Evolutionary conservation across 2,329 filamentous ascomycete genomes (phyloP), one percentile per base, ranked within the genome.

Genomic region (Aspergillus brunneoviolaceus): DNA sequence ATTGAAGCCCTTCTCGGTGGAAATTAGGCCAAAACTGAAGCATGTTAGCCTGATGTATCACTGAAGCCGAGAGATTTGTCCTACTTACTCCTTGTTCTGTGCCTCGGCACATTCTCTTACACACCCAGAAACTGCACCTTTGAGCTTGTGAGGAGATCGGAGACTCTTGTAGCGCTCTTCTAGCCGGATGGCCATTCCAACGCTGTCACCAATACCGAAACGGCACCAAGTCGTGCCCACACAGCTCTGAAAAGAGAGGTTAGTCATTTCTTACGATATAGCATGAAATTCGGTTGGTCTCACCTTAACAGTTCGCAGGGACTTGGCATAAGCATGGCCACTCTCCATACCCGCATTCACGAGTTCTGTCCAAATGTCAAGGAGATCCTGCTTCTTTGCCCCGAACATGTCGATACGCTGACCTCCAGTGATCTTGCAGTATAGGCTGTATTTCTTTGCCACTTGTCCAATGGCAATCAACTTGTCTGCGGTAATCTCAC

Each of bases 351-450:
- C 92, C 1, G 89, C 92, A 58, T 90, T 87, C 9, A 96, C 85
- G 3, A 96, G 82, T 66, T 87, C 85, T 49, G 85, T 84, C 92
- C 92, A 96, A 68, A 96, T 96, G 14, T 84, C 83, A 2, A 90
- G 82, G 19, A 96, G 81, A 73, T 96, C 91, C 65, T 95, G 89
- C 77, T 96, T 96, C 76, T 87, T 88, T 0, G 92, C 92, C 47
- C 92, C 92, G 70, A 96, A 96, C 87, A 96, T 86, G 75, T 96
- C 92, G 70, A 96, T 96, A 58, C 92, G 86, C 76, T 96, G 92
- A 1, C 90, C 92, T 58, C 92, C 92, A 0, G 92, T 96, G 72
- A 96, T 96, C 77, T 96, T 96, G 71, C 88, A 92, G 78, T 96
- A 96, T 6, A 96, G 80, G 39, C 84, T 84, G 70, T 91, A 96